Conservation (phyloP, 2,329 filamentous ascomycete genomes). For the Ophiocordyceps camponoti-floridani region DNA sequence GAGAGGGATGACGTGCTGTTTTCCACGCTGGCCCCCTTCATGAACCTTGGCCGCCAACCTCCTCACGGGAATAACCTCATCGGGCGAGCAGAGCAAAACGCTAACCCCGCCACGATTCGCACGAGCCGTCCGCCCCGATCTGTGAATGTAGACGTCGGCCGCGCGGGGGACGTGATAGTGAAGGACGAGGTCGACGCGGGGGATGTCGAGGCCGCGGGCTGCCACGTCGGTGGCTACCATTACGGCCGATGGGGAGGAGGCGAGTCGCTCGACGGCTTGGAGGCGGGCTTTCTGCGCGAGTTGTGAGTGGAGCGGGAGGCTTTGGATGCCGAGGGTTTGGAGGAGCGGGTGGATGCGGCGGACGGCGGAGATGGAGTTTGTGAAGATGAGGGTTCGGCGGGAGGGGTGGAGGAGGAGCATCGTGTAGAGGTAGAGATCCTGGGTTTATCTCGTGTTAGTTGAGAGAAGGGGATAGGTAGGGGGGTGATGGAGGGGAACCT, state of each 20-base stretch:
- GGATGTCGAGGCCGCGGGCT: slow-evolving; percentile 84
- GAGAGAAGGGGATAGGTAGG: not conserved
- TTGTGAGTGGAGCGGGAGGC: slow-evolving; percentile 68
- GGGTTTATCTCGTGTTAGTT: not conserved
- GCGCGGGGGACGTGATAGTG: slow-evolving; percentile 91
- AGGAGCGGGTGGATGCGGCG: slow-evolving; percentile 72
- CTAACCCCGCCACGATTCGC: slow-evolving; percentile 62
- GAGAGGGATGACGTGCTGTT: slow-evolving; percentile 52
- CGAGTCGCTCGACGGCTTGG: slow-evolving; percentile 83
- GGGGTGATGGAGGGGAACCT: slow-evolving; percentile 63
- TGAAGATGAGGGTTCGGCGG: slow-evolving; percentile 73
- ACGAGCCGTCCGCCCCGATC: slow-evolving; percentile 84
- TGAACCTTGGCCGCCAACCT: slow-evolving; percentile 81
- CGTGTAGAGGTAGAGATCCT: slow-evolving; percentile 86
- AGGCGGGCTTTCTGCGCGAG: slow-evolving; percentile 94
- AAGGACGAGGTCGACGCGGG: slow-evolving; percentile 70
- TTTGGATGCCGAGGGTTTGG: slow-evolving; percentile 61
- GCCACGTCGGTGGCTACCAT: slow-evolving; percentile 89
- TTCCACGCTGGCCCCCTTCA: slow-evolving; percentile 30
- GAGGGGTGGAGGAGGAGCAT: slow-evolving; percentile 68
- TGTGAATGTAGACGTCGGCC: slow-evolving; percentile 87
- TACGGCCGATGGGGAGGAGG: slow-evolving; percentile 45
- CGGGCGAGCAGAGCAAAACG: slow-evolving; percentile 75
- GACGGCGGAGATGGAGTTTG: slow-evolving; percentile 88
- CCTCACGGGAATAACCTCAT: slow-evolving; percentile 73